Base-by-base conservation (phyloP, 495 filamentous ascomycete genomes). In the Hyaloscypha hepaticicola region DNA sequence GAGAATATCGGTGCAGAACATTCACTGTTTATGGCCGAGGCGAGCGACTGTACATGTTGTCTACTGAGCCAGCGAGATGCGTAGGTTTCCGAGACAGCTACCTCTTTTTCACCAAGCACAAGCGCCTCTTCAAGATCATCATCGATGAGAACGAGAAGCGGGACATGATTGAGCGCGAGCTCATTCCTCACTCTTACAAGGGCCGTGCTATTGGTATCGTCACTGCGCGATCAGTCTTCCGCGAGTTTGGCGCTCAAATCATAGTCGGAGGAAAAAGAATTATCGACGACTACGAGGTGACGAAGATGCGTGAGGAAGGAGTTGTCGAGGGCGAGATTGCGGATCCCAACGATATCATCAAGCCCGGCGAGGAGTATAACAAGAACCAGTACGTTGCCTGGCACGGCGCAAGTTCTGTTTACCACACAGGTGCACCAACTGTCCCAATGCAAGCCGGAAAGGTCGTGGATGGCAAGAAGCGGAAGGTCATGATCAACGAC, bases 181-280 rank as follows among this genome's bases (percentile, higher is more conserved):
- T 99, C 66, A 96, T 99, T 63, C 95, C 95, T 3, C 93, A 97
- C 80, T 94, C 90, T 34, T 99, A 99, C 85, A 99, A 99, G 74
- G 95, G 95, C 64, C 90, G 95, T 52, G 91, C 95, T 21, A 99
- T 99, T 73, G 95, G 95, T 76, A 92, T 99, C 27, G 95, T 97
- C 53, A 97, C 95, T 14, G 95, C 95, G 28, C 85, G 96, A 22
- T 97, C 95, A 7, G 96, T 99, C 22, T 99, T 97, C 76, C 85
- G 96, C 33, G 95, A 99, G 73, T 99, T 99, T 66, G 95, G 95
- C 58, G 89, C 96, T 1, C 85, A 90, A 59, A 99, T 99, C 71
- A 85, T 99, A 57, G 91, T 99, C 14, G 95, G 92, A 9, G 95
- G 95, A 8, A 88, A 85, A 66, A 89, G 88, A 71, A 81, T 98